These are phyloP conservation scores for Sextonia rubra DNA, from an alignment of 164 flowering plant genomes.

Conservation along the genomic window DNA sequence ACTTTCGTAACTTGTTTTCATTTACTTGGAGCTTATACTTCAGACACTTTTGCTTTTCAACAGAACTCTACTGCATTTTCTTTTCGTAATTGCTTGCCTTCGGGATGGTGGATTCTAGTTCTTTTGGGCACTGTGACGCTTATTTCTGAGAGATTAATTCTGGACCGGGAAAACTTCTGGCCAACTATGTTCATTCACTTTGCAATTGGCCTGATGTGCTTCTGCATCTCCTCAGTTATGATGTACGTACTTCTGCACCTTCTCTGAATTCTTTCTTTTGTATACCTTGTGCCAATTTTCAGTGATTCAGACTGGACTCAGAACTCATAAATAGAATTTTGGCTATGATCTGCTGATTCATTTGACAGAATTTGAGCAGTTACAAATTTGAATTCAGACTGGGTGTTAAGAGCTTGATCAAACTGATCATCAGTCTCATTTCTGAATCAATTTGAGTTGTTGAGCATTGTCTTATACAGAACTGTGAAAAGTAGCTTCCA, in stretches of 20 bases:
- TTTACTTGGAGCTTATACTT: not conserved
- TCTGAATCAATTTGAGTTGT: not conserved
- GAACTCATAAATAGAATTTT: not conserved
- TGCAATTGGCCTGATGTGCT: conserved; percentile 57
- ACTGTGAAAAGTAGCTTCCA: not conserved
- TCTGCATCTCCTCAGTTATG: conserved; percentile 50
- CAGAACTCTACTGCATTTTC: conserved; percentile 72
- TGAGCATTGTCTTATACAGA: not conserved
- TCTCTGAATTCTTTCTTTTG: not conserved
- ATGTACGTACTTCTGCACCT: conserved; percentile 45
- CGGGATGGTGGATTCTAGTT: conserved; percentile 59
- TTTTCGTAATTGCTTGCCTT: conserved; percentile 65
- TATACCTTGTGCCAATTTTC: not conserved
- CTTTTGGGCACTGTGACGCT: conserved; percentile 56
- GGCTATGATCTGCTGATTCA: not conserved
- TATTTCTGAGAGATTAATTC: conserved; percentile 56
- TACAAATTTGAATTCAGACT: not conserved
- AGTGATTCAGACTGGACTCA: not conserved
- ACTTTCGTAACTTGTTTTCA: not conserved
- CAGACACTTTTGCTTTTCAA: conserved; percentile 7
- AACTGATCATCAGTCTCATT: not conserved
- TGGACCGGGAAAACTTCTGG: conserved; percentile 72
- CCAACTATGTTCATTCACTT: conserved; percentile 61
- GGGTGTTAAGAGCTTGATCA: not conserved
- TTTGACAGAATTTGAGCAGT: not conserved